Evolutionary conservation across 2,329 filamentous ascomycete genomes (phyloP), one percentile per base, ranked within the genome.

Genomic region (Sphaerulina vaccinii): DNA sequence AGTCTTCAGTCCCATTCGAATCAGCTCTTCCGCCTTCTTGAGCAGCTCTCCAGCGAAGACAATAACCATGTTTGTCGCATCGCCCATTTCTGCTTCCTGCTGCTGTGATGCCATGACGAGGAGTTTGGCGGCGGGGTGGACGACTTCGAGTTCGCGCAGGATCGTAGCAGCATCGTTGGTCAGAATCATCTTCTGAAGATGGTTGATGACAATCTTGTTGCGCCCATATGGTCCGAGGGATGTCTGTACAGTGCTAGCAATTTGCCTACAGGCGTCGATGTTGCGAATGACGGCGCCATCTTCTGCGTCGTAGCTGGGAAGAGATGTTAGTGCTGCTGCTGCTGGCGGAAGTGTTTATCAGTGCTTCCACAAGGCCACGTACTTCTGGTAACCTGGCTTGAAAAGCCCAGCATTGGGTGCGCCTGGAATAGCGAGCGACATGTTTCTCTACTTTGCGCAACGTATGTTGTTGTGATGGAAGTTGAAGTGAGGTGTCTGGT

Each of bases 201-300:
- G 95, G 80, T 99, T 99, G 80, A 99, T 97, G 77, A 99, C 90
- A 70, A 99, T 91, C 79, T 99, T 99, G 81, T 99, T 99, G 74
- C 93, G 88, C 68, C 93, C 93, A 75, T 96, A 96, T 55, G 93
- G 93, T 46, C 93, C 95, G 29, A 99, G 82, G 39, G 93, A 97
- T 51, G 93, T 97, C 79, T 96, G 90, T 43, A 99, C 93, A 46
- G 93, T 99, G 66, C 88, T 88, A 53, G 93, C 85, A 73, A 99
- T 97, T 62, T 93, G 89, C 61, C 91, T 84, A 79, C 93, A 99
- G 71, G 95, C 93, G 70, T 99, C 95, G 75, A 99, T 97, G 75
- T 99, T 99, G 70, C 93, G 90, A 61, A 97, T 81, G 62, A 99
- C 91, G 63, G 93, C 95, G 71, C 93, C 93, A 88, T 99, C 93